Evolutionary conservation across 2,329 filamentous ascomycete species (phyloP).

Genomic region (Fusarium sp.): DNA sequence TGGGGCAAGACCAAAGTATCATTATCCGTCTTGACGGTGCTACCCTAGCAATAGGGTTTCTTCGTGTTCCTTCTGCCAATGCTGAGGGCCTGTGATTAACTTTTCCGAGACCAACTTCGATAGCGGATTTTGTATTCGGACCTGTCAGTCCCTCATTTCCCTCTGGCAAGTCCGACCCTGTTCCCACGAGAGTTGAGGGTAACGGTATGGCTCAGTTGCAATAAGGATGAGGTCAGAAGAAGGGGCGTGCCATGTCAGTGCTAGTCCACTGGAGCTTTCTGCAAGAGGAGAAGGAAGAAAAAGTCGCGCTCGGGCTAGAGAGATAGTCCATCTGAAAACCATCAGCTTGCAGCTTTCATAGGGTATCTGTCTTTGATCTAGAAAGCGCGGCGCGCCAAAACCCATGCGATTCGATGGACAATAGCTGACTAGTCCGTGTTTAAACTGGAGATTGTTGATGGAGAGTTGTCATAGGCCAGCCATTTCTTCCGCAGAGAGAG

Average conservation of each 20-base stretch:
- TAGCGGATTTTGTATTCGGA: slow-evolving; percentile 5
- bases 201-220: slow-evolving; percentile 29
- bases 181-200: slow-evolving; percentile 23
- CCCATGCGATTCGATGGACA: slow-evolving; percentile 42
- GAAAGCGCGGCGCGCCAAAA: slow-evolving; percentile 33
- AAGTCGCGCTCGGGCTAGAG: slow-evolving; percentile 38
- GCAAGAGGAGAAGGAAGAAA: slow-evolving; percentile 26
- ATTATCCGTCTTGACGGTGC: slow-evolving; percentile 15
- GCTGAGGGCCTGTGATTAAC: not conserved
- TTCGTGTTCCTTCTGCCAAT: slow-evolving; percentile 16
- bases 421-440: slow-evolving; percentile 29
- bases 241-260: slow-evolving; percentile 30
- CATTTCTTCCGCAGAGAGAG: slow-evolving; percentile 38
- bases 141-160: slow-evolving; percentile 15
- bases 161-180: slow-evolving; percentile 13
- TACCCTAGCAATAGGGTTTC: slow-evolving; percentile 24
- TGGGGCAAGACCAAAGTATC: slow-evolving; percentile 26
- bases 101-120: slow-evolving; percentile 9
- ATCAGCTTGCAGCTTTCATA: slow-evolving; percentile 43
- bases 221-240: slow-evolving; percentile 40
- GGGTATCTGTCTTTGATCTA: slow-evolving; percentile 31
- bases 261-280: slow-evolving; percentile 17
- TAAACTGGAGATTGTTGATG: slow-evolving; percentile 36
- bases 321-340: slow-evolving; percentile 37
- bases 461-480: slow-evolving; percentile 33